phyloP scores from a whole-genome alignment of 495 filamentous ascomycete genomes.

The Xylaria cubensis region DNA sequence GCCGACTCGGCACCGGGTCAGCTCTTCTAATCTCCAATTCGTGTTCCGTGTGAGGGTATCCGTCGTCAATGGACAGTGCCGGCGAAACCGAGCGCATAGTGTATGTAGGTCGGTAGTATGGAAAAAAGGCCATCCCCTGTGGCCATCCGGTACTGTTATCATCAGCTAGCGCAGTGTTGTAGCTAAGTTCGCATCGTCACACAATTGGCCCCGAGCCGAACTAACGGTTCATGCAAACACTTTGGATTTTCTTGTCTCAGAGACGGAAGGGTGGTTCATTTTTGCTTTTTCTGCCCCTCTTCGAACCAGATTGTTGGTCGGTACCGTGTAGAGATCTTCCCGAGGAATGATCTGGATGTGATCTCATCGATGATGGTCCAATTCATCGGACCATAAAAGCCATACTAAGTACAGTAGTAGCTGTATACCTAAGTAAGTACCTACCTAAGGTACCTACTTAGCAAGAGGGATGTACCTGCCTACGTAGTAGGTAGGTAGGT shows the following conservation, averaged over 20 bases:
- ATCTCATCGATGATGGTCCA: slow-evolving; percentile 14
- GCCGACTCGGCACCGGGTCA: not conserved
- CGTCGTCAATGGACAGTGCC: not conserved
- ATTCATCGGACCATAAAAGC: not conserved
- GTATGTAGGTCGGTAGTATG: not conserved
- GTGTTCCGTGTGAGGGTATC: not conserved
- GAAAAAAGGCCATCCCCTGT: not conserved
- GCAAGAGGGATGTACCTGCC: too few species aligned
- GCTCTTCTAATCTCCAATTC: slow-evolving; percentile 8
- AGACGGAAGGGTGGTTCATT: not conserved
- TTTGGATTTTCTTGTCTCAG: not conserved
- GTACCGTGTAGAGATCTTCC: not conserved
- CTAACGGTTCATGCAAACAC: not conserved
- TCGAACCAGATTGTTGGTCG: not conserved
- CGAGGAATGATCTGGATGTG: not conserved
- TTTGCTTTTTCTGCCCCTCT: not conserved
- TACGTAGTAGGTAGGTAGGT: not conserved
- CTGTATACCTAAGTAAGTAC: not conserved
- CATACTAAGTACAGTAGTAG: not conserved
- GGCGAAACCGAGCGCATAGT: slow-evolving; percentile 23
- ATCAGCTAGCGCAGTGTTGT: not conserved
- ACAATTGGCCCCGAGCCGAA: not conserved
- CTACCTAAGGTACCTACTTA: too few species aligned
- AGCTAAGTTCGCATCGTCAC: not conserved
- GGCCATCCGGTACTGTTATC: not conserved